Base-by-base conservation (phyloP, 169 alveolate species). In the Plasmodium yoelii region DNA sequence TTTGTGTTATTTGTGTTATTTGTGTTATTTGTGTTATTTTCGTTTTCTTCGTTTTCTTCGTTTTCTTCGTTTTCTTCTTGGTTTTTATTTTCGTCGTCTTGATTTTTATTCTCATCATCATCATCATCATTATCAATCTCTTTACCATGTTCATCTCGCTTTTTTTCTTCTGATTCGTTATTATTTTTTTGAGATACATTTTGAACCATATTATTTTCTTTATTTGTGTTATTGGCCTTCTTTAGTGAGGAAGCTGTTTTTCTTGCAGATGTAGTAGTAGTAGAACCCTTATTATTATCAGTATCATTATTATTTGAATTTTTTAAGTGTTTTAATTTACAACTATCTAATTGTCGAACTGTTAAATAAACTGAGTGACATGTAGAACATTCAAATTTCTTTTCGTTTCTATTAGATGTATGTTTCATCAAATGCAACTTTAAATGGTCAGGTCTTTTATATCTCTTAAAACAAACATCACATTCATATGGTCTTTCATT, bases 371-470 rank as follows among this genome's bases (percentile, higher is more conserved):
- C 10, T 56, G 39, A 28, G 7, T 77, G 74, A 8, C 88, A 77
- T 39, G 65, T 77, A 39, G 88, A 34, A n/a, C 88, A 77, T 51
- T 77, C 77, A 44, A 15, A 77, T 56, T 77, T 77, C 6, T 63
- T 77, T 18, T 44, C 69, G 22, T 77, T 55, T 28, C 39, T 65
- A 51, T 49, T 77, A 24, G 65, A 19, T 39, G 63, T 46, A 68
- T 77, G 88, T 8, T 39, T 65, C 61, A 77, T 26, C 44, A 34
- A 6, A 64, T 77, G 88, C 9, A 46, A 13, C 15, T 77, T 77
- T 68, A 77, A 77, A 69, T 77, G 88, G n/a, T 77, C 88, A 24
- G 77, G 67, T 26, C 88, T 49, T 77, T 77, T 77, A 51, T 77
- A 77, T 44, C 74, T 51, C 47, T 77, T 77, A 7, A 51, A 55